These are phyloP conservation scores for Cenchrus americanus DNA, from an alignment of 176 grass and related monocot species.

Conservation along the genomic window DNA sequence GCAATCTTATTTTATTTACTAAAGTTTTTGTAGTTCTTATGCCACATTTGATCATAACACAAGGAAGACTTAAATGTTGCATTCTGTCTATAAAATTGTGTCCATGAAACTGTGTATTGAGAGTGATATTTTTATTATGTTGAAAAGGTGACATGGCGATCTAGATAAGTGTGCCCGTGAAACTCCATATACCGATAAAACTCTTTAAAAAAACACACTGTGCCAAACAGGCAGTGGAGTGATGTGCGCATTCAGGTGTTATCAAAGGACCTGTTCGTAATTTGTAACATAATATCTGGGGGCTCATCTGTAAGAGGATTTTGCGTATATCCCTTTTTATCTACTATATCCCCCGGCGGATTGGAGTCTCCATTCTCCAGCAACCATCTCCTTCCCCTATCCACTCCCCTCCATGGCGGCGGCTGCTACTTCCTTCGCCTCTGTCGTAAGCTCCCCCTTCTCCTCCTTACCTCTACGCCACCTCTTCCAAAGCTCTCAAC, in stretches of 20 bases:
- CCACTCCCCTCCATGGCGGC: slow-evolving; percentile 37
- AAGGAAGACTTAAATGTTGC: too few relatives aligned
- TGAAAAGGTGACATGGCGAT: too few relatives aligned
- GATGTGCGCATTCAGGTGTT: not conserved
- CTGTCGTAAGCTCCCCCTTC: slow-evolving; percentile 37
- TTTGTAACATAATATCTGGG: not conserved
- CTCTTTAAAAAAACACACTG: too few relatives aligned
- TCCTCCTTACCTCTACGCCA: not conserved
- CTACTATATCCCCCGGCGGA: not conserved
- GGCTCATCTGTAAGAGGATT: slow-evolving; percentile 1
- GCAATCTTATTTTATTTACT: too few relatives aligned
- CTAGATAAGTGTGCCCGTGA: too few relatives aligned
- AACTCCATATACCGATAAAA: too few relatives aligned
- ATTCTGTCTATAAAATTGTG: too few relatives aligned
- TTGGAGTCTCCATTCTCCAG: not conserved
- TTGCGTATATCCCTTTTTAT: not conserved
- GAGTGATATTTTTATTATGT: too few relatives aligned
- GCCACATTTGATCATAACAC: too few relatives aligned
- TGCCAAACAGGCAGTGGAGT: not conserved
- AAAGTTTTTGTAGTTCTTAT: too few relatives aligned
- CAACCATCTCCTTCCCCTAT: not conserved
- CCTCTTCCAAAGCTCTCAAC: not conserved
- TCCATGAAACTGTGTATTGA: too few relatives aligned
- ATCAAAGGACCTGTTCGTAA: not conserved
- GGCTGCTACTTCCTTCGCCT: slow-evolving; percentile 49